phyloP scores from a whole-genome alignment of 345 rosid genomes.

The Eucalyptus erythrocorys region DNA sequence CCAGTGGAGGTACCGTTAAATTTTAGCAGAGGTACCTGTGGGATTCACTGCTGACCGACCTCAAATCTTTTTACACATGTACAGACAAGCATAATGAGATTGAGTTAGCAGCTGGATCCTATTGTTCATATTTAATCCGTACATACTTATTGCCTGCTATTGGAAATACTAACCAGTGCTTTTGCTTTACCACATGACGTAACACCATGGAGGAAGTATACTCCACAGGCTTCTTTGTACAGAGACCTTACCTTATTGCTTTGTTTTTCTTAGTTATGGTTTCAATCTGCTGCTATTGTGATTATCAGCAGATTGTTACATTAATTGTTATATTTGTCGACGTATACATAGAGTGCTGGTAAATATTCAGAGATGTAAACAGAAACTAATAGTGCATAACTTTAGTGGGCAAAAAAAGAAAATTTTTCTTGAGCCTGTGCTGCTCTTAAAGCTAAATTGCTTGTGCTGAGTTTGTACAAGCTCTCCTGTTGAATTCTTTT shows the following conservation, averaged over 20 bases:
- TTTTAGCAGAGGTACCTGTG: background rate
- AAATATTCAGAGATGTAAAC: background rate
- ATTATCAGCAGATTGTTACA: background rate
- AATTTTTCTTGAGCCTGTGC: background rate
- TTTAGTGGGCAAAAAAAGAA: background rate
- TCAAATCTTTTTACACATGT: background rate
- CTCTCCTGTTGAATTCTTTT: background rate
- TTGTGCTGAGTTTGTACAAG: background rate
- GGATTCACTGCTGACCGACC: background rate
- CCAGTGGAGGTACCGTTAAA: background rate
- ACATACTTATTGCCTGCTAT: background rate
- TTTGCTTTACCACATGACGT: background rate
- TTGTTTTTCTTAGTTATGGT: background rate
- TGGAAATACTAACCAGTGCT: background rate
- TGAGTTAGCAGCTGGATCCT: background rate
- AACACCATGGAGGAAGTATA: background rate
- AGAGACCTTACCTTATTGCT: background rate
- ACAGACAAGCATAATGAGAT: background rate
- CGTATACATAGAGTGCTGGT: background rate
- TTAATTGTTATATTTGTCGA: background rate
- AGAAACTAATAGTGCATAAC: background rate
- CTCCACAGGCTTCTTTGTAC: background rate
- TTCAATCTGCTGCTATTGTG: background rate
- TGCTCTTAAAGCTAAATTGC: background rate
- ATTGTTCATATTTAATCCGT: background rate